Evolutionary conservation across 2,329 filamentous ascomycete species (phyloP).

Genomic region (Diaporthe eres): DNA sequence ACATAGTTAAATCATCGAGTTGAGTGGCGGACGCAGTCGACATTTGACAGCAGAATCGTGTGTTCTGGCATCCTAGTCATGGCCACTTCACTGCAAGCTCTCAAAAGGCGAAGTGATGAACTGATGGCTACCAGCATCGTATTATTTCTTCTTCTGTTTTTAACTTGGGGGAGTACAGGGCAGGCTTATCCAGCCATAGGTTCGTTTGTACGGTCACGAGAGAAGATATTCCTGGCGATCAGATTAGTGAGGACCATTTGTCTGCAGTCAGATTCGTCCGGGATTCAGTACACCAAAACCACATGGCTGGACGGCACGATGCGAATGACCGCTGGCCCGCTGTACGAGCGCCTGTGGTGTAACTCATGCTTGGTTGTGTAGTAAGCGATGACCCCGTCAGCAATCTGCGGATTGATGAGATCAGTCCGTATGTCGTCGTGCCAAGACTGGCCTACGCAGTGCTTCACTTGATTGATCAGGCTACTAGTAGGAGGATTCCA

Average conservation of each 20-base stretch:
- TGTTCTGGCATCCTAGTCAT: neutral
- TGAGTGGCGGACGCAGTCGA: neutral
- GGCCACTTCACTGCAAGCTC: neutral
- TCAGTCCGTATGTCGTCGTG: neutral
- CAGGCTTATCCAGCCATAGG: neutral
- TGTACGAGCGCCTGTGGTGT: neutral
- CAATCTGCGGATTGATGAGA: neutral
- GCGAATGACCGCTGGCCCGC: neutral
- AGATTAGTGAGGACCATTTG: neutral
- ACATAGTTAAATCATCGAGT: neutral
- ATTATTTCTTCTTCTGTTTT: neutral
- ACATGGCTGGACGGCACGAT: neutral
- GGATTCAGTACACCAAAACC: neutral
- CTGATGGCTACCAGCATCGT: neutral
- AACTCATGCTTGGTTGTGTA: neutral
- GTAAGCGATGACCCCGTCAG: neutral
- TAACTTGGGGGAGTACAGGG: neutral
- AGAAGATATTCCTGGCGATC: neutral
- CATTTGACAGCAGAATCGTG: neutral
- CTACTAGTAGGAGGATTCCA: neutral
- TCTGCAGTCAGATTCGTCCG: neutral
- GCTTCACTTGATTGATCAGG: neutral
- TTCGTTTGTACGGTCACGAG: too few species aligned
- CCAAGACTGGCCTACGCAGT: conserved; percentile 9
- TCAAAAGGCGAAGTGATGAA: neutral